A percentile compares a stretch with the other conserved stretches of the same genome.
Evolutionary conservation across 1,139 yeast genomes (phyloP).

Genomic region (Yamadazyma sp.): DNA sequence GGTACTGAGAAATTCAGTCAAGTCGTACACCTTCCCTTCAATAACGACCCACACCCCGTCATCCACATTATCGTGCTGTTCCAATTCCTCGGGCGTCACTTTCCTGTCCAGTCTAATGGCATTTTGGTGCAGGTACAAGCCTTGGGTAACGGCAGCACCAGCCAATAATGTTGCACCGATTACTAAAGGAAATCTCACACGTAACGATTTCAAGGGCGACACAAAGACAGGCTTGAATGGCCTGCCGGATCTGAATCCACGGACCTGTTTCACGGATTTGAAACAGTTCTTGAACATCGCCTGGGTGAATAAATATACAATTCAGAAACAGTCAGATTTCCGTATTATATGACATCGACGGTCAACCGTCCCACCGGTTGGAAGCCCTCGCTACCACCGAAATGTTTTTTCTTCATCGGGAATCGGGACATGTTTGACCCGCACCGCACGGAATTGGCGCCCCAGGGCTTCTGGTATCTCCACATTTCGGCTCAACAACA

Average conservation of each 20-base stretch:
- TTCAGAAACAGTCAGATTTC: neutral
- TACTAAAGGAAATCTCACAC: neutral
- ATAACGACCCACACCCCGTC: slow-evolving; percentile 25
- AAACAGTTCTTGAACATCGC: neutral
- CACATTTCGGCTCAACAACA: neutral
- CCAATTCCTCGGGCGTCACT: slow-evolving; percentile 11
- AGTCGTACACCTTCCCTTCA: slow-evolving; percentile 26
- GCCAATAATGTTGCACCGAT: slow-evolving; percentile 3
- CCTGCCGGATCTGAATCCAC: neutral
- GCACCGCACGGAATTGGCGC: neutral
- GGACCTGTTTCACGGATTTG: neutral
- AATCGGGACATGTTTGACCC: neutral
- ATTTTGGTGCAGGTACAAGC: neutral
- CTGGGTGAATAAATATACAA: neutral
- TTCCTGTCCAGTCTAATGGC: slow-evolving; percentile 9
- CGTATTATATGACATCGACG: neutral
- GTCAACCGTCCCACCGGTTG: neutral
- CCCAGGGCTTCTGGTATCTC: neutral
- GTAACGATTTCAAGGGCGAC: neutral
- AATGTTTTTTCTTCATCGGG: no score
- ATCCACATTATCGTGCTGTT: slow-evolving; percentile 13
- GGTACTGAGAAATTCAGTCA: slow-evolving; percentile 20
- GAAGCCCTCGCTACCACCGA: no score
- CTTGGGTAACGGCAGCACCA: neutral
- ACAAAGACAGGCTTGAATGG: neutral